Conservation (phyloP, 495 filamentous ascomycete genomes). For the Clohesyomyces aquaticus region DNA sequence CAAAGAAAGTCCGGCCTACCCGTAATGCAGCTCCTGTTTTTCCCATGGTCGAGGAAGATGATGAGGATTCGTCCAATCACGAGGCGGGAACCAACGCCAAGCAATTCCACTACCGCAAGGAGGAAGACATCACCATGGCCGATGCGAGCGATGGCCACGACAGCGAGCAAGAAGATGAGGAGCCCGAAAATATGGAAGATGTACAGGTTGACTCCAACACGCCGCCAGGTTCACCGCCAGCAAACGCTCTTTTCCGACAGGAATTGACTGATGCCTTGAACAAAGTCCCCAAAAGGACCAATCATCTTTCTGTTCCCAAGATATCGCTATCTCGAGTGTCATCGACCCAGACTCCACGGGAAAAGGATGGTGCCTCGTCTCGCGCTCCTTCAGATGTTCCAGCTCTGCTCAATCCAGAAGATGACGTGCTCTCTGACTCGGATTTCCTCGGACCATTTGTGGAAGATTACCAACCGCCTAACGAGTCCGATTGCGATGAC, state of each 20-base stretch:
- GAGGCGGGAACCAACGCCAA: constrained; percentile 32
- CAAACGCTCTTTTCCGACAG: neutral
- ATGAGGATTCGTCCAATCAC: constrained; percentile 33
- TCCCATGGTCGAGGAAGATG: constrained; percentile 36
- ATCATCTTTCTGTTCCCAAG: constrained; percentile 4
- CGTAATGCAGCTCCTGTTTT: constrained; percentile 35
- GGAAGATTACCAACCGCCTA: constrained; percentile 14
- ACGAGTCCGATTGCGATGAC: constrained; percentile 35
- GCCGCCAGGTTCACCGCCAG: constrained; percentile 23
- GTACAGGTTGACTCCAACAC: constrained; percentile 4
- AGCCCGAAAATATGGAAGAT: neutral
- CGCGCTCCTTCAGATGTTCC: constrained; percentile 1
- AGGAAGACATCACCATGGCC: constrained; percentile 8
- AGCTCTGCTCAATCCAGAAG: constrained; percentile 20
- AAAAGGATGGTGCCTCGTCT: constrained; percentile 15
- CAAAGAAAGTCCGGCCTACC: constrained; percentile 20
- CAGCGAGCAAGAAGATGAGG: no score
- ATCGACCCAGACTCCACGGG: constrained; percentile 14
- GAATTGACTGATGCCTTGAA: neutral
- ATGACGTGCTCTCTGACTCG: constrained; percentile 38
- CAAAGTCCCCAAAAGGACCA: constrained; percentile 4
- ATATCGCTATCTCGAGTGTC: constrained; percentile 13
- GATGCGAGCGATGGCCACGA: constrained; percentile 10
- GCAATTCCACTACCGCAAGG: constrained; percentile 12
- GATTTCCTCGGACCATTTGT: constrained; percentile 33